Evolutionary conservation across 257 asterid species (phyloP).

Genomic region (Fraxinus cuspidata): DNA sequence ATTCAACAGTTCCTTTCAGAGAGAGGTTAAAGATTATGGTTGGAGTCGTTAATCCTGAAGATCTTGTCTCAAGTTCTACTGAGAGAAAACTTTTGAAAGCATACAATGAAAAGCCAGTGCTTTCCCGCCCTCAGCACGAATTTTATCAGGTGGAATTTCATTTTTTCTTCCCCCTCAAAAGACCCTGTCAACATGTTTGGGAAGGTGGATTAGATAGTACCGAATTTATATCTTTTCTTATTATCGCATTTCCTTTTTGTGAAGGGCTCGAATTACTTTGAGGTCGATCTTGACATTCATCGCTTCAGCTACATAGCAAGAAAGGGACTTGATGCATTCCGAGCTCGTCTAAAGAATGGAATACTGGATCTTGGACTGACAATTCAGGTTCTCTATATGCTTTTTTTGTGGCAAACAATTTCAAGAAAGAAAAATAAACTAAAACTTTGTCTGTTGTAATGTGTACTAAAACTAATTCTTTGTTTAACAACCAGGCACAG

Average conservation of each 20-base stretch:
- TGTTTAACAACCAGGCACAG: conserved; percentile 53
- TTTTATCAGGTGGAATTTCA: conserved; percentile 52
- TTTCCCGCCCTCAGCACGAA: conserved; percentile 79
- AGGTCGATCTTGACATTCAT: conserved; percentile 78
- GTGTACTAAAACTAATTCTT: neutral
- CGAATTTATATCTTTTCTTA: too few relatives aligned
- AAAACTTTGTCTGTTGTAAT: too few relatives aligned
- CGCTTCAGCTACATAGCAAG: conserved; percentile 87
- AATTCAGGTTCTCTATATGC: conserved; percentile 53
- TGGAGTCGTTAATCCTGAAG: conserved; percentile 69
- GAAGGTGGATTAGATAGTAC: too few relatives aligned
- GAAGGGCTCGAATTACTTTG: conserved; percentile 69
- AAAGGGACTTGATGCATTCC: conserved; percentile 78
- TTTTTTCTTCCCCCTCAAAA: neutral
- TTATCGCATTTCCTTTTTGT: neutral
- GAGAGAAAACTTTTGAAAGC: conserved; percentile 70
- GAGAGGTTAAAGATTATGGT: conserved; percentile 74
- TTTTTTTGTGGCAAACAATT: too few relatives aligned
- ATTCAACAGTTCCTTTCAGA: conserved; percentile 60
- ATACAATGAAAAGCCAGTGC: conserved; percentile 76
- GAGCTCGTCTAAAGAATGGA: conserved; percentile 67
- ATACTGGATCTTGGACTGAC: conserved; percentile 67
- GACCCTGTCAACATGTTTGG: neutral
- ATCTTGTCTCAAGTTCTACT: conserved; percentile 64
- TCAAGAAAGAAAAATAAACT: too few relatives aligned